Base-by-base conservation (phyloP, 441 rosid species). In the Syzygium syzygioides region DNA sequence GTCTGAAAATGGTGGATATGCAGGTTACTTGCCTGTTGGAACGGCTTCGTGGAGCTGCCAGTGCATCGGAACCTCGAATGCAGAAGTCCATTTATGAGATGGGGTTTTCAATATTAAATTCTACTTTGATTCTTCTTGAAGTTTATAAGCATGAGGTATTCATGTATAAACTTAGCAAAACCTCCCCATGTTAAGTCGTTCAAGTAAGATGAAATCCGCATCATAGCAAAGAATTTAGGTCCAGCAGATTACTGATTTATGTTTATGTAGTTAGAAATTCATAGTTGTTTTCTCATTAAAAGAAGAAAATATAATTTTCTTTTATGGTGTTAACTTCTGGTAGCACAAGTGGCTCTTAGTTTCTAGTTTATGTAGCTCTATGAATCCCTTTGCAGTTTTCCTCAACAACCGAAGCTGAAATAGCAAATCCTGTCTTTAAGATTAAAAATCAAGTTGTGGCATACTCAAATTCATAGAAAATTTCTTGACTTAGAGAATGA, bases 51-150 rank as follows among this genome's bases (percentile, higher is more conserved):
- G n/a, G n/a, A n/a, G 99, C 99, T 79, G 99, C 98, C 55, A 90
- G 93, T 93, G 99, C 99, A 87, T 93, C 97, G 54, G 99, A 96
- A 93, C 99, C 99, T 90, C 96, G 99, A 91, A 95, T 95, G 50
- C 99, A 96, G 92, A 94, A 94, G 90, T 97, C 99, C 88, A 92
- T 98, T 88, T 97, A 96, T 92, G 99, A 96, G 93, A 96, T 96
- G 95, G 99, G 99, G 85, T 91, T 94, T 88, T 93, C 98, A 87
- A 93, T 96, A 41, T 90, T 96, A 94, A 94, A 93, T 85, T 93
- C 97, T 87, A 91, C 95, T 90, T 92, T 96, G 90, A 91, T 92
- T 92, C 97, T 98, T 91, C 98, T 98, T 85, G 99, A 97, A 94
- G 97, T 91, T 85, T 98, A 97, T 93, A 97, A 97, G 91, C 92